Percentiles rank a stretch among this genome's conserved stretches.
Evolutionary conservation across 2,329 filamentous ascomycete species (phyloP).

Genomic region (Xylaria sp.): DNA sequence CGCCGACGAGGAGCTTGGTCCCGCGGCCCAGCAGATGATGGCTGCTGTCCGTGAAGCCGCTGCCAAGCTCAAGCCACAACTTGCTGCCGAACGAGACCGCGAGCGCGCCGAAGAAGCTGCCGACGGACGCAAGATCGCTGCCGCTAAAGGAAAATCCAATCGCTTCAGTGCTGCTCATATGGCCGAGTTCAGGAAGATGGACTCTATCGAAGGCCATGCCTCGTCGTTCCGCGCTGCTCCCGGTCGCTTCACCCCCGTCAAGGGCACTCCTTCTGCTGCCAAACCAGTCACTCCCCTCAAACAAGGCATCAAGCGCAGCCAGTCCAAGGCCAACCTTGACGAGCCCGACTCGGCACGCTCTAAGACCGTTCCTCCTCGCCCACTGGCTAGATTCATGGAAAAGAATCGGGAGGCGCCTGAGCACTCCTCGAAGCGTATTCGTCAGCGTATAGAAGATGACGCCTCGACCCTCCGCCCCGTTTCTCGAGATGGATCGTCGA

Average conservation of each 20-base stretch:
- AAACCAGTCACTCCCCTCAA: slow-evolving; percentile 65
- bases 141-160: slow-evolving; percentile 79
- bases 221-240: slow-evolving; percentile 77
- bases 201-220: slow-evolving; percentile 88
- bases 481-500: slow-evolving; percentile 59
- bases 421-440: slow-evolving; percentile 74
- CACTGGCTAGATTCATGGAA: slow-evolving; percentile 40
- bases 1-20: slow-evolving; percentile 67
- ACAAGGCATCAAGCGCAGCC: slow-evolving; percentile 50
- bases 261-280: slow-evolving; percentile 59
- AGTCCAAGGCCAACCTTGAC: slow-evolving; percentile 72
- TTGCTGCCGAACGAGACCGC: slow-evolving; percentile 70
- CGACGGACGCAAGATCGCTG: slow-evolving; percentile 76
- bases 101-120: slow-evolving; percentile 60
- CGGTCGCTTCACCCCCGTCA: slow-evolving; percentile 64
- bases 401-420: slow-evolving; percentile 48
- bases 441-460: slow-evolving; percentile 75
- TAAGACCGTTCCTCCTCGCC: slow-evolving; percentile 49
- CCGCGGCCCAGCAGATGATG: slow-evolving; percentile 70
- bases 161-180: slow-evolving; percentile 89
- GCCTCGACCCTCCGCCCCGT: slow-evolving; percentile 71
- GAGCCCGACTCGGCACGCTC: slow-evolving; percentile 62
- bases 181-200: slow-evolving; percentile 96
- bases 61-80: slow-evolving; percentile 74
- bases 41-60: slow-evolving; percentile 78